Evolutionary conservation across 108 stramenopile genomes (phyloP), one percentile per base, ranked within the genome.

Genomic region (Epipyxis sp.): DNA sequence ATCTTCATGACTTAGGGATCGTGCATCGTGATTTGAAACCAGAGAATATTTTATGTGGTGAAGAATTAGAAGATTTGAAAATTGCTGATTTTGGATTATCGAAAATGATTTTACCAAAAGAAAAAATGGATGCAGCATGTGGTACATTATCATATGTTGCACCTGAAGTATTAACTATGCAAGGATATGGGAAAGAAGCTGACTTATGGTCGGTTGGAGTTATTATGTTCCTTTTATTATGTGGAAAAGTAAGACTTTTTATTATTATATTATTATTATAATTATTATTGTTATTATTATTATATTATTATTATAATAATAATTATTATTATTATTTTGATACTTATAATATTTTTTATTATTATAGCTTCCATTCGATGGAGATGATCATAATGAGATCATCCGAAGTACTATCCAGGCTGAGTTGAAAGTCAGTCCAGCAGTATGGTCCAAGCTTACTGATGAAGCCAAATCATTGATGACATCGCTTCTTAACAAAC

Each of bases 81-180:
- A 85, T 88, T n/a, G 84, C 84, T 43, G 87, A 88, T 79, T 88
- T 88, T 54, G 87, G 87, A 0, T 81, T 88, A 43, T 82, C 81
- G 69, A 87, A 86, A 78, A 58, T 87, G 0, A 76, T 88, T 40
- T 39, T 80, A 29, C 86, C 86, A 39, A 74, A 59, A 59, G 86
- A 86, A 62, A 57, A 78, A 40, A 86, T 88, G 87, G 84, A 77
- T 69, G 74, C 76, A 10, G 42, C 82, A 20, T 76, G 71, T 20
- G 82, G 82, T 10, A 83, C 85, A 32, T 59, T 83, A 1, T 69
- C 76, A 1, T 83, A 85, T 59, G 81, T 82, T 29, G 81, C 81
- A 0, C 82, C 82, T 0, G 82, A 85, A 59, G 61, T 85, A 0
- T 82, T 88, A 35, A 80, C 79, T 42, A 46, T 71, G 30, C 62